Evolutionary conservation across 1,284 basidiomycete species (phyloP), one percentile per base, ranked within the genome.

Genomic region (Porogramme epimiltina): DNA sequence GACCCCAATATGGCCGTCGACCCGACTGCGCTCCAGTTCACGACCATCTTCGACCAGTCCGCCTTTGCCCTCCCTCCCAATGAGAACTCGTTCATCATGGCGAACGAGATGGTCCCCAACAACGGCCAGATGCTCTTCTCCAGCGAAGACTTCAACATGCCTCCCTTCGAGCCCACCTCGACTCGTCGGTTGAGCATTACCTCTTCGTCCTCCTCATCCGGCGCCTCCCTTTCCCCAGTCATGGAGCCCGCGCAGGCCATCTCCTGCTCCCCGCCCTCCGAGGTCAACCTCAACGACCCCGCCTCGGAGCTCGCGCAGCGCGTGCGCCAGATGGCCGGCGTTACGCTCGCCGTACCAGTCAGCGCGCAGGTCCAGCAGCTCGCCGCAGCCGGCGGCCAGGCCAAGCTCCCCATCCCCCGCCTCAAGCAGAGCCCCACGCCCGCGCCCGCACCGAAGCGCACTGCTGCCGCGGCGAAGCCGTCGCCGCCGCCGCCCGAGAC

Each of bases 311-410:
- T 85, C 3, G 83, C 82, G 1, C 76, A 81, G 24, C 72, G 77
- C 11, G 84, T 84, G 11, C 76, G 82, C 15, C 78, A 82, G 51
- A 72, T 77, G 37, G 81, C 83, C 0, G 84, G 84, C 20, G 76
- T 86, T 3, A 80, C 81, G 67, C 76, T 83, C 18, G 84, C 84
- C 0, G 81, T 86, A 0, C 82, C 81, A 1, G 76, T 73, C 49
- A 63, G 65, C 49, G 60, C 64, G 8, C 68, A 69, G 44, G 64
- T 68, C 1, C 66, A 68, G 52, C 66, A 69, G 48, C 58, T 66
- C 33, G 65, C 64, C 18, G 64, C 68, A 24, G 67, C 63, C 18
- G 66, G 65, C 33, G 62, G 64, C 3, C 64, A 65, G 44, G 49
- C 66, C n/a, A 69, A 70, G 53, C 65, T 69, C 15, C 67, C 70